Base-by-base conservation (phyloP, 768 basidiomycete genomes). In the Piloderma croceum region DNA sequence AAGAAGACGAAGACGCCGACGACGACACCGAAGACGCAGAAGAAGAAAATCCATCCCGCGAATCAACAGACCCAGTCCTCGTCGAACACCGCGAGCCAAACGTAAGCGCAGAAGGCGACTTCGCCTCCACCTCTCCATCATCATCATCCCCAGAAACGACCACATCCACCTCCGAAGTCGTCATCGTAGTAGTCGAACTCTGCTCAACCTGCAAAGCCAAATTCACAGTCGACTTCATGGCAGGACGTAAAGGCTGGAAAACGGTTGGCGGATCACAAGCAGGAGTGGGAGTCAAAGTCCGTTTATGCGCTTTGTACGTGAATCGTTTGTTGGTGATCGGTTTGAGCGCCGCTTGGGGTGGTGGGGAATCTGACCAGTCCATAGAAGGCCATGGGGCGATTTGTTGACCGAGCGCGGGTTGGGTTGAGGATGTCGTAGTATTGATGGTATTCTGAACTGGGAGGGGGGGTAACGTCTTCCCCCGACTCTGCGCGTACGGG, bases 331-430 rank as follows among this genome's bases (percentile, higher is more conserved):
- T 9, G 10, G 15, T 15, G 15, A 29, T 15, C 10, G 27, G 27
- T 15, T 29, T 29, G 27, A 15, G 27, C 27, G 27, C 27, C 9
- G 27, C 27, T 15, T 9, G 27, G 10, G 9, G 9, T 15, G 15
- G 10, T 15, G 27, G 27, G 9, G 27, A 29, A 39, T 21, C 43
- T 48, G 23, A 46, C 47, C 57, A 53, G 27, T 69, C 63, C 5
- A 80, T 57, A 6, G 65, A 64, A 0, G 74, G 63, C 81, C 80
- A 84, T 0, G 82, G 81, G 1, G 74, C 70, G 36, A 85, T 85
- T 41, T 72, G 77, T 53, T 74, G 71, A 0, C 74, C 77, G 6
- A 79, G 60, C 29, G 31, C 17, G 9, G n/a, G 5, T 11, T 27
- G 22, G 6, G 39, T 40, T 20, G 42, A n/a, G 10, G 34, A 35